A percentile compares a stretch with the other conserved stretches of the same genome.
phyloP scores from a whole-genome alignment of 2,329 filamentous ascomycete species.

The Volutella citrinella region DNA sequence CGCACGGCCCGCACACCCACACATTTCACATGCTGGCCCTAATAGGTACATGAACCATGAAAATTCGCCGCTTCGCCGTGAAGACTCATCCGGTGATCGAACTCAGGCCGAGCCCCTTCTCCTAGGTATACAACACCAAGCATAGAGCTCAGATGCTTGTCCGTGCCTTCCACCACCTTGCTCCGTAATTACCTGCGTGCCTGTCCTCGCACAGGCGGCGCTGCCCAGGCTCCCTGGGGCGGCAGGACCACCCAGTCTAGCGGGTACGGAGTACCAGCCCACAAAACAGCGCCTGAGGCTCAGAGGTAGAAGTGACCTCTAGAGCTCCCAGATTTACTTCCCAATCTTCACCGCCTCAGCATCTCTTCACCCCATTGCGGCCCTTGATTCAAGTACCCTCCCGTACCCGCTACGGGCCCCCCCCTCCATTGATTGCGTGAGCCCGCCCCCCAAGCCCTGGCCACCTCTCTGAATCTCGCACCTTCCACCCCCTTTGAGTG shows the following conservation, averaged over 20 bases:
- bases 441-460: conserved; percentile 22
- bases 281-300: conserved; percentile 9
- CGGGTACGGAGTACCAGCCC: conserved; percentile 13
- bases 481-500: conserved; percentile 23
- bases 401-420: too few relatives aligned
- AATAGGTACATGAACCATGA: conserved; percentile 26
- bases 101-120: too few relatives aligned
- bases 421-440: conserved; percentile 14
- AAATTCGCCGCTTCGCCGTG: too few relatives aligned
- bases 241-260: conserved; percentile 14
- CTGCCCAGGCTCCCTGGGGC: conserved; percentile 7
- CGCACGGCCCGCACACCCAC: conserved; percentile 25
- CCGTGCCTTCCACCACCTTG: too few relatives aligned
- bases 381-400: conserved; percentile 2
- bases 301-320: too few relatives aligned
- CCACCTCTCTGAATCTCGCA: conserved; percentile 25
- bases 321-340: background rate
- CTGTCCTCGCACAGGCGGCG: conserved; percentile 9
- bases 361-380: background rate
- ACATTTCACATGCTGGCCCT: conserved; percentile 26
- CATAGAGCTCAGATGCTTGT: too few relatives aligned
- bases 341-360: background rate
- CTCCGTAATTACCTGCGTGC: conserved; percentile 6
- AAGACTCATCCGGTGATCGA: too few relatives aligned
- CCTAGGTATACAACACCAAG: too few relatives aligned